Conservation (phyloP, 129 eudicot species). For the Saussurea involucrata region DNA sequence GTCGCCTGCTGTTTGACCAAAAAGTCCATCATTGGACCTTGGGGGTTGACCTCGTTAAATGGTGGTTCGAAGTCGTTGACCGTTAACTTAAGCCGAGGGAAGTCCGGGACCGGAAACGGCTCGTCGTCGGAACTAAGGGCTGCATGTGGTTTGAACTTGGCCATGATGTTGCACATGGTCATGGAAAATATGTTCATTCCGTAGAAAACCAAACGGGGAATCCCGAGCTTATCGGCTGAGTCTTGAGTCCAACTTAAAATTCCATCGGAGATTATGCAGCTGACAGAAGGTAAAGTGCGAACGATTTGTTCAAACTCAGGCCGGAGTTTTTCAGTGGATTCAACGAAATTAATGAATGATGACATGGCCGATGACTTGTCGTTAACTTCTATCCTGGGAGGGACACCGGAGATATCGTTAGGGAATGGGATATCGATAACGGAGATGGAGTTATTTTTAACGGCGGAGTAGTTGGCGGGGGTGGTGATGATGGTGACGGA, state of each 20-base stretch:
- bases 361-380: slow-evolving; percentile 44
- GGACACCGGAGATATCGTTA: too few species aligned
- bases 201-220: slow-evolving; percentile 50
- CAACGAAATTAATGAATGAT: slow-evolving; percentile 30
- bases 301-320: slow-evolving; percentile 40
- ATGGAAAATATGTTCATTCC: slow-evolving; percentile 28
- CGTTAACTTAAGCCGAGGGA: slow-evolving; percentile 38
- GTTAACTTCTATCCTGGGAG: slow-evolving; percentile 43
- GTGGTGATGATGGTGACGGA: too few species aligned
- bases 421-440: slow-evolving; percentile 48
- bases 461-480: too few species aligned
- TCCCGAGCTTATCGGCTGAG: slow-evolving; percentile 38
- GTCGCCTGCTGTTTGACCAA: slow-evolving; percentile 15
- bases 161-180: slow-evolving; percentile 32
- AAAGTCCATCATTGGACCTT: slow-evolving; percentile 37
- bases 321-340: slow-evolving; percentile 38
- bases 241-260: slow-evolving; percentile 53
- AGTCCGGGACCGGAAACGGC: slow-evolving; percentile 28
- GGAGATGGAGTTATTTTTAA: too few species aligned
- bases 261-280: slow-evolving; percentile 52
- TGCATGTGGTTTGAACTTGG: slow-evolving; percentile 30
- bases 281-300: too few species aligned
- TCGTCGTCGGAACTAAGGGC: slow-evolving; percentile 22
- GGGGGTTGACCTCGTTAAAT: slow-evolving; percentile 23
- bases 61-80: slow-evolving; percentile 42